Conservation (phyloP, 2,329 filamentous ascomycete species). For the Cadophora gregata region DNA sequence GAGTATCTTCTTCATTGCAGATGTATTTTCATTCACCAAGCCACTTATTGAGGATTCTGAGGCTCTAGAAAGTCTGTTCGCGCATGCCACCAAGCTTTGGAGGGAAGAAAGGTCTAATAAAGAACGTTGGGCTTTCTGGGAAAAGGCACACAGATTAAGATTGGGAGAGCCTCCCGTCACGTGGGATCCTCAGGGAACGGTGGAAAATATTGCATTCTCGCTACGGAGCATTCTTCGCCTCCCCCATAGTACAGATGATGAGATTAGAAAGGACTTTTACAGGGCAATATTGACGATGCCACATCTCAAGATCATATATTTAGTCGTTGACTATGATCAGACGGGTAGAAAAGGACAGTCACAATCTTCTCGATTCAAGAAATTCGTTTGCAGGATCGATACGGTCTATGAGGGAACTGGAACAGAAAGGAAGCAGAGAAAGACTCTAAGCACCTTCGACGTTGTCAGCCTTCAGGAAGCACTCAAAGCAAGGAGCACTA, state of each 20-base stretch:
- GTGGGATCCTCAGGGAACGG: neutral
- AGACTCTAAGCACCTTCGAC: neutral
- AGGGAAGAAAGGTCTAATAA: too few relatives aligned
- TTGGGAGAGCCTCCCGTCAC: too few relatives aligned
- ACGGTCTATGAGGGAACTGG: neutral
- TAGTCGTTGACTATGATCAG: neutral
- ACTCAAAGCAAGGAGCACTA: neutral
- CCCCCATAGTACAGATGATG: neutral
- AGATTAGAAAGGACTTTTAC: neutral
- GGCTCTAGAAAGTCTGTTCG: too few relatives aligned
- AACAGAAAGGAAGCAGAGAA: neutral
- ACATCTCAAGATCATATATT: neutral
- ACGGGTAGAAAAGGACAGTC: neutral
- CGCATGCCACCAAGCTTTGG: too few relatives aligned
- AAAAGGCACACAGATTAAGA: too few relatives aligned
- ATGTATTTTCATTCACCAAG: too few relatives aligned
- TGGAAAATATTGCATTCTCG: neutral
- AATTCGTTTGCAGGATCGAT: neutral
- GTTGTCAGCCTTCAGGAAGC: neutral
- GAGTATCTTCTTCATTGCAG: too few relatives aligned
- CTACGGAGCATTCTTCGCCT: neutral
- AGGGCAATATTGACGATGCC: neutral
- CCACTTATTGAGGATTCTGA: too few relatives aligned
- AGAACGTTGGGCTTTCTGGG: too few relatives aligned
- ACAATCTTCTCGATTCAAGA: neutral